Base-by-base conservation (phyloP, 2,329 filamentous ascomycete species). In the Penicillium sp. region DNA sequence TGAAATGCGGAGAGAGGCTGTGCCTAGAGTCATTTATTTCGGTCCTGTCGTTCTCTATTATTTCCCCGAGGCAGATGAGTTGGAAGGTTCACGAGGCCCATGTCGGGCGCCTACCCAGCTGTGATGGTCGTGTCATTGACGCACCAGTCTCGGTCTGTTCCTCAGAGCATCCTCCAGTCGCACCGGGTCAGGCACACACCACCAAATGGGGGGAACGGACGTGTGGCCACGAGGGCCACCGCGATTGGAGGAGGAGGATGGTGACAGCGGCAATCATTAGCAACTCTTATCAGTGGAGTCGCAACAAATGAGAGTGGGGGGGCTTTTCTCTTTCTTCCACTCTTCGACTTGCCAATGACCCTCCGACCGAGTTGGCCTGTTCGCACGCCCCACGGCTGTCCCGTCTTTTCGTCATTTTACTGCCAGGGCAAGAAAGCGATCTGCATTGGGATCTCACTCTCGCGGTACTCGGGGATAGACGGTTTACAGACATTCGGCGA, bases 191-290 rank as follows among this genome's bases (percentile, higher is more conserved):
- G 36, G 36, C 16, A 23, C 36, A 2, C 10, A 21, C 34, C 34
- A 9, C 13, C 47, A 46, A 50, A 45, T 28, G 42, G 34, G 42
- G 53, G 45, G 15, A 41, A 41, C 18, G 41, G 28, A 38, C 45
- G 49, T 56, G 56, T 63, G 56, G 56, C 61, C 61, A 59, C 59
- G 58, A 61, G 60, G 56, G 50, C 47, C 45, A 54, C 47, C 16
- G 33, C 45, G 47, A 63, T 63, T 63, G 61, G 59, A 47, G 46
- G 47, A 55, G 10, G n/a, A 34, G 43, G 52, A 58, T 54, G 54
- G 53, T 63, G 61, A 61, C 59, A 62, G 59, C 58, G 61, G 50
- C 50, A 58, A 63, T 60, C 59, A 61, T 45, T 56, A 52, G 42
- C 53, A 58, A 53, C 54, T 59, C 58, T 63, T 59, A 62, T 62